A percentile compares a stretch with the other conserved stretches of the same genome.
Evolutionary conservation across 1,139 yeast genomes (phyloP).

Genomic region (Eremothecium cymbalariae): DNA sequence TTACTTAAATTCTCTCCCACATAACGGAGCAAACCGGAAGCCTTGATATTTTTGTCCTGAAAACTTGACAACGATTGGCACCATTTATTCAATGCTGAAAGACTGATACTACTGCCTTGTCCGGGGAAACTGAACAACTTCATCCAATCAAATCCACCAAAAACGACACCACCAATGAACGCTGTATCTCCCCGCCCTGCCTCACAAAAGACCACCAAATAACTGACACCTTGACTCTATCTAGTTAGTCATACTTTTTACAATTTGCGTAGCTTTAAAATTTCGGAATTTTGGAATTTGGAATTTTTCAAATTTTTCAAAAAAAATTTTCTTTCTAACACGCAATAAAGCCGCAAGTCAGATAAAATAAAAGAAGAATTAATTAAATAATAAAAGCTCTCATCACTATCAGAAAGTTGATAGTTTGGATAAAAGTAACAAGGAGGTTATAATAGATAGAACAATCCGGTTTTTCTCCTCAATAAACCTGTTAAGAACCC

Average conservation of each 20-base stretch:
- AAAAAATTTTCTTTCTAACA: background rate
- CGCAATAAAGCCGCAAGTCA: background rate
- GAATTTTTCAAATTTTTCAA: too few species aligned
- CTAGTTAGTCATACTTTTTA: too few species aligned
- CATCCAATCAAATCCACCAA: too few species aligned
- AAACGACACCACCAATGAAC: too few species aligned
- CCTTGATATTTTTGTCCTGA: constrained; percentile 9
- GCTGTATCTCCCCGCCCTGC: too few species aligned
- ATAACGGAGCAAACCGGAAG: constrained; percentile 19
- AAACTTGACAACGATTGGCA: constrained; percentile 11
- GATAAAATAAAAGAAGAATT: background rate
- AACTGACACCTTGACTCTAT: too few species aligned
- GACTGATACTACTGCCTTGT: constrained; percentile 28
- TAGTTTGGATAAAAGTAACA: background rate
- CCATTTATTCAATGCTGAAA: constrained; percentile 22
- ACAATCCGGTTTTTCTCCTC: background rate
- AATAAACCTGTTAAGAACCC: too few species aligned
- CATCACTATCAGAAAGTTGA: background rate
- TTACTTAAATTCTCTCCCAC: constrained; percentile 23
- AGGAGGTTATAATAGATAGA: background rate
- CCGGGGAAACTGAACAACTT: constrained; percentile 30
- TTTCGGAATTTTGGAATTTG: too few species aligned
- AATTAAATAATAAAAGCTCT: constrained; percentile 1
- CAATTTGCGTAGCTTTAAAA: too few species aligned
- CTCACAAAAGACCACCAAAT: too few species aligned